Conservation (phyloP, 2,329 filamentous ascomycete genomes). For the Ceratocystis albifundus region DNA sequence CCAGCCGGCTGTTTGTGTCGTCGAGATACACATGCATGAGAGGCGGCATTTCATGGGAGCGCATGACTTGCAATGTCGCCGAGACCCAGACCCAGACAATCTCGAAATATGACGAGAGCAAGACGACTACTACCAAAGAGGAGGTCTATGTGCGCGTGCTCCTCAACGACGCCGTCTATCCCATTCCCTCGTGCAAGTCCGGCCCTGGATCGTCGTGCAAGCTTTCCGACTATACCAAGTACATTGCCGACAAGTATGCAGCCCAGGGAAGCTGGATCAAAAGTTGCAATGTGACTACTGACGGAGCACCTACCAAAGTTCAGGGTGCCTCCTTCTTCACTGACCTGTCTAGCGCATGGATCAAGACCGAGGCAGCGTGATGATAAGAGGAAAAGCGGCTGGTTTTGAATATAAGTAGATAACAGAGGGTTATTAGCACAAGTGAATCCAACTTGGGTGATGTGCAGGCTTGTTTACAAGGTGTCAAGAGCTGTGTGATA, state of each 20-base stretch:
- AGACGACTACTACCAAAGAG: constrained; percentile 25
- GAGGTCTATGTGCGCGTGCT: constrained; percentile 44
- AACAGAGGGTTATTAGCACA: background rate
- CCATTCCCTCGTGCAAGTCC: constrained; percentile 42
- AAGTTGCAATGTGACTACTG: constrained; percentile 37
- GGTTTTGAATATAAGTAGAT: background rate
- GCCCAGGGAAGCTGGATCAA: constrained; percentile 40
- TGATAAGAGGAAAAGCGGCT: too few relatives aligned
- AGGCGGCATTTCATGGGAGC: constrained; percentile 54
- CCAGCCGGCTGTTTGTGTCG: constrained; percentile 42
- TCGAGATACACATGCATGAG: constrained; percentile 50
- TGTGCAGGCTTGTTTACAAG: background rate
- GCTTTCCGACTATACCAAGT: constrained; percentile 36
- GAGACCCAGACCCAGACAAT: constrained; percentile 7
- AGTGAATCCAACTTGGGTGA: background rate
- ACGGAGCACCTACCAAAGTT: constrained; percentile 33
- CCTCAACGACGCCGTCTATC: constrained; percentile 53
- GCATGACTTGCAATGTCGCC: constrained; percentile 40
- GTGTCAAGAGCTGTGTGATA: background rate
- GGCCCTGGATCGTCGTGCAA: constrained; percentile 46
- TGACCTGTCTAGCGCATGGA: constrained; percentile 33
- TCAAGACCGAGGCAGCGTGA: constrained; percentile 25
- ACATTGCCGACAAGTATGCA: constrained; percentile 37
- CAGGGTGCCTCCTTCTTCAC: constrained; percentile 42
- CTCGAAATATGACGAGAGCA: constrained; percentile 15